These are phyloP conservation scores for Hyphopichia burtonii DNA, from an alignment of 1,139 yeast genomes.

Conservation along the genomic window DNA sequence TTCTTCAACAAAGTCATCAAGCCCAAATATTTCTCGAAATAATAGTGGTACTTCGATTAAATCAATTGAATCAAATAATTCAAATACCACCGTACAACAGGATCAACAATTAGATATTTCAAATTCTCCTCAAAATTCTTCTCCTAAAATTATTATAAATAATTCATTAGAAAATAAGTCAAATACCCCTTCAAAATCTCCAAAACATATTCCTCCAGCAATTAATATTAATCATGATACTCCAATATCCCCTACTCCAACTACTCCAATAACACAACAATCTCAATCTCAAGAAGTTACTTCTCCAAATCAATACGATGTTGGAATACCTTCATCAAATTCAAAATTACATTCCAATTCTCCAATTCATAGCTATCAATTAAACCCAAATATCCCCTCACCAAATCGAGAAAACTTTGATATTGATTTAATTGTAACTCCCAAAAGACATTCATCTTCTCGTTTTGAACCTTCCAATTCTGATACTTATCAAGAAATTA, in stretches of 20 bases:
- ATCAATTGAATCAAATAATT: slow-evolving; percentile 18
- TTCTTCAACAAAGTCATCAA: slow-evolving; percentile 27
- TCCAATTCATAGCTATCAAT: slow-evolving; percentile 24
- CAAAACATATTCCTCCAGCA: slow-evolving; percentile 7
- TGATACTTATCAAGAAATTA: slow-evolving; percentile 64
- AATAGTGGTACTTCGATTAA: slow-evolving; percentile 30
- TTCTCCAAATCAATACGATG: slow-evolving; percentile 2
- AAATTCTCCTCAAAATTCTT: slow-evolving; percentile 1
- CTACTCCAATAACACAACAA: slow-evolving; percentile 21
- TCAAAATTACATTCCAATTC: slow-evolving; percentile 4
- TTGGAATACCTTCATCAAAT: slow-evolving; percentile 4
- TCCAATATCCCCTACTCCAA: slow-evolving; percentile 34
- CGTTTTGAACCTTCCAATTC: slow-evolving; percentile 80
- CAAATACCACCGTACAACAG: slow-evolving; percentile 13
- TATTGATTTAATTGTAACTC: slow-evolving; percentile 55
- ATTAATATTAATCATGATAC: slow-evolving; percentile 12
- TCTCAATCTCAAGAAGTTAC: background rate
- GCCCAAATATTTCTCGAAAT: slow-evolving; percentile 37
- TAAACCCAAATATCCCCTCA: slow-evolving; percentile 43
- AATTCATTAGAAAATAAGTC: slow-evolving; percentile 5
- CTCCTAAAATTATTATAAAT: slow-evolving; percentile 29
- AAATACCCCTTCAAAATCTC: slow-evolving; percentile 3
- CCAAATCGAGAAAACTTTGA: slow-evolving; percentile 45
- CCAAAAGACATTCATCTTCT: slow-evolving; percentile 92
- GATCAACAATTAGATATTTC: slow-evolving; percentile 3